Base-by-base conservation (phyloP, 83 land plant species). In the Picea abies region DNA sequence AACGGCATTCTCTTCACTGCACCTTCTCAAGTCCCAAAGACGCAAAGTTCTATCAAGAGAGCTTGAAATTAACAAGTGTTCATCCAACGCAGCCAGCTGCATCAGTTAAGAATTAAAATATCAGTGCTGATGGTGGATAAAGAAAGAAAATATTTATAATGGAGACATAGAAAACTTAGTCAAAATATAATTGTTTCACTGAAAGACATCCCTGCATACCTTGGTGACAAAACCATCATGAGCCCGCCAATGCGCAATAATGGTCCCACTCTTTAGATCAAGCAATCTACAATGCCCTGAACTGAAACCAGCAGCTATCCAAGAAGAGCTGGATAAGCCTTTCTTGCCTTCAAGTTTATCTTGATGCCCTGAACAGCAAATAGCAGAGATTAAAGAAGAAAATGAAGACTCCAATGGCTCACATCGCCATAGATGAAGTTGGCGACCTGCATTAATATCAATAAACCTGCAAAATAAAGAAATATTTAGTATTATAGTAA, bases 21-120 rank as follows among this genome's bases (percentile, higher is more conserved):
- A 96, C 98, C 92, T 91, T 82, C 98, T 85, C 64, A 96, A 86
- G 80, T 96, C 98, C 98, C 98, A 96, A 72, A 96, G 85, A 39
- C 93, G 84, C 56, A 96, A 68, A 44, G 96, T 94, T 80, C 75
- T 91, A 65, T 96, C 98, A 82, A 88, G 87, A 63, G 98, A 96
- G 85, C 98, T 94, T 56, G 98, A 94, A 61, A 96, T 88, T 78
- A 96, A 90, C 85, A 91, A 83, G 84, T 94, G 90, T 35, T 89
- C 94, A 65, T 91, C 93, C 14, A 91, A 91, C 25, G 94, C 89
- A 85, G 94, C 94, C 87, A 96, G 83, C 98, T 96, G 92, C 73
- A 88, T 1, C 52, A 84, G 11, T 78, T 60, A 60, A 77, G 41
- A 79, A 68, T 71, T 5, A 9, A 49, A 76, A 66, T 44, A 81